Percentiles rank a stretch among this genome's conserved stretches.
Conservation (phyloP, 768 basidiomycete species). For the Russula griseocarnosa region DNA sequence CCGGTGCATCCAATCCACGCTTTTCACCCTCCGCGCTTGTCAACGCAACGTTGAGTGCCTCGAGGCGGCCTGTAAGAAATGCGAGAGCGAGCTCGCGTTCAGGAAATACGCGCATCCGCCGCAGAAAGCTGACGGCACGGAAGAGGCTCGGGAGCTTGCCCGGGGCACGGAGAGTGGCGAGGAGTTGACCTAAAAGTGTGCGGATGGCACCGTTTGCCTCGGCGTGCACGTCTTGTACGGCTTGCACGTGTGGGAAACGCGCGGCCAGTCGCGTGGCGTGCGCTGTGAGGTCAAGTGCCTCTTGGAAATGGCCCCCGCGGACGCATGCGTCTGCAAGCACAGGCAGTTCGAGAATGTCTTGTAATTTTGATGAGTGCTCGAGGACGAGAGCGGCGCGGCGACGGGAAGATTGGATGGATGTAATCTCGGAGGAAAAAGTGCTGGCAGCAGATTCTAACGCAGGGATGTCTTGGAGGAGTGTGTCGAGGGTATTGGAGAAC, state of each 20-base stretch:
- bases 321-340: conserved; percentile 90
- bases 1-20: conserved; percentile 42
- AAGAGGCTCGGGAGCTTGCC: conserved; percentile 85
- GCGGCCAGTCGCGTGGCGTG: conserved; percentile 54
- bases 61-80: conserved; percentile 72
- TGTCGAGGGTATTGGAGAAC: conserved; percentile 67
- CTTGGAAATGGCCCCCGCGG: conserved; percentile 86
- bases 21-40: conserved; percentile 45
- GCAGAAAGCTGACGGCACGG: conserved; percentile 84
- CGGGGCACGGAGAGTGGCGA: conserved; percentile 75
- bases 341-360: conserved; percentile 88
- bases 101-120: conserved; percentile 70
- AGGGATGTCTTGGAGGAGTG: conserved; percentile 69
- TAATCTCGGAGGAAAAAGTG: conserved; percentile 69
- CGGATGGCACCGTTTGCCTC: conserved; percentile 66
- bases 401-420: conserved; percentile 68
- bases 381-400: conserved; percentile 78
- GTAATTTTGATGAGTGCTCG: conserved; percentile 90
- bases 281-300: conserved; percentile 79
- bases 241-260: conserved; percentile 43
- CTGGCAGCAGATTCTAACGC: conserved; percentile 69
- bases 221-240: conserved; percentile 58
- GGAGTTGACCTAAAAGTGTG: conserved; percentile 69
- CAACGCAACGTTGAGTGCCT: conserved; percentile 56
- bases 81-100: conserved; percentile 79